Evolutionary conservation across 768 basidiomycete genomes (phyloP), one percentile per base, ranked within the genome.

Genomic region (Leucocoprinus birnbaumii): DNA sequence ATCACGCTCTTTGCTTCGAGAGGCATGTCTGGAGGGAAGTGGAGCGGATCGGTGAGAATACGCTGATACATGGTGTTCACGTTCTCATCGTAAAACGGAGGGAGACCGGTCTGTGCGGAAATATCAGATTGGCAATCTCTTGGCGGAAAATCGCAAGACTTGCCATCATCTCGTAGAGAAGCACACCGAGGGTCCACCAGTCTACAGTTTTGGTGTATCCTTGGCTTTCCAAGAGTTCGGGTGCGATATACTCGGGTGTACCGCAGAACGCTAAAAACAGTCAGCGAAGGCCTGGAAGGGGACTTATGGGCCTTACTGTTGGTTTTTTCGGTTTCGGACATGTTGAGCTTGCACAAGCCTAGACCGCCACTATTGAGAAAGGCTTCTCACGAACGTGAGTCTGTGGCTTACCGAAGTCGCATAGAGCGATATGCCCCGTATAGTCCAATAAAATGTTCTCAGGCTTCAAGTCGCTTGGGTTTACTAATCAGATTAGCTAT

Each of bases 141-240:
- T 13, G 51, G 10, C 5, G 6, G 38, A 25, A 37, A 49, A 24
- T 31, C 47, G 25, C 63, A 13, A 25, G n/a, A 34, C 74, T 21
- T 52, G 86, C 89, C 90, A 92, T 91, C 90, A 98, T 96, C 73
- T 99, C 96, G 65, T 93, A 98, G 42, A 98, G 79, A 51, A 99
- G 79, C 18, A 98, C 95, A 34, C 96, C 97, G 3, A 98, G 78
- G 0, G 96, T 98, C 96, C 92, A 95, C 96, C 96, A 99, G 65
- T 99, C 96, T 14, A 99, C 97, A 0, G 96, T 97, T 66, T 95
- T 95, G 3, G 94, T 96, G 72, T 99, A 98, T 1, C 97, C 96
- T 64, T 93, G 90, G 58, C 91, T 97, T 67, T 95, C 93, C 59
- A 99, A 82, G 35, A 99, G 82, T 68, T 99, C 96, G 0, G 96